These are phyloP conservation scores for Cytidiella melzeri DNA, from an alignment of 768 basidiomycete genomes.

Conservation along the genomic window DNA sequence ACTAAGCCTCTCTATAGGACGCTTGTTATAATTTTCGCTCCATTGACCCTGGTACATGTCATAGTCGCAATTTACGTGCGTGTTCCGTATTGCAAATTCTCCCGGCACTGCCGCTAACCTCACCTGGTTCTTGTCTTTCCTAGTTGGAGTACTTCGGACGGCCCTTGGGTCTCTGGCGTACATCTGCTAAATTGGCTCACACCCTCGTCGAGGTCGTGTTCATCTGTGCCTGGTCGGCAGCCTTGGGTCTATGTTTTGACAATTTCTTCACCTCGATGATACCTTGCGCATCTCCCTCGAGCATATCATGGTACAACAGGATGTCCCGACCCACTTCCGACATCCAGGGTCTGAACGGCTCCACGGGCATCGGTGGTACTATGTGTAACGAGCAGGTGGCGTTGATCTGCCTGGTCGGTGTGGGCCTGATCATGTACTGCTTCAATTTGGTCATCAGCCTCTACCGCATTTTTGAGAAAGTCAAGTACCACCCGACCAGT, in stretches of 20 bases:
- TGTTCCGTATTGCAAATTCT: conserved; percentile 11
- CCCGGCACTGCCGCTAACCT: conserved; percentile 16
- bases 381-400: conserved; percentile 75
- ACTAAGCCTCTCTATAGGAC: conserved; percentile 37
- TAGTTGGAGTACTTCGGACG: conserved; percentile 92
- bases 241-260: conserved; percentile 83
- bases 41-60: conserved; percentile 78
- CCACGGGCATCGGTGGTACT: conserved; percentile 44
- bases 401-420: conserved; percentile 70
- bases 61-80: conserved; percentile 81
- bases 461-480: conserved; percentile 84
- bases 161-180: conserved; percentile 88
- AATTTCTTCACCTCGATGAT: conserved; percentile 87
- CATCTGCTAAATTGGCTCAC: conserved; percentile 79
- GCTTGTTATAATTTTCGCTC: conserved; percentile 81
- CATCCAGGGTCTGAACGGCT: conserved; percentile 34
- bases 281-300: conserved; percentile 59
- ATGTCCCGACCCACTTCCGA: conserved; percentile 44
- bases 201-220: conserved; percentile 85
- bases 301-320: conserved; percentile 69
- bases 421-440: conserved; percentile 77
- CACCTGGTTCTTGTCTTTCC: conserved; percentile 3
- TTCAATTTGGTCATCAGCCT: conserved; percentile 79
- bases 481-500: conserved; percentile 47
- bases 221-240: conserved; percentile 92